Conservation (phyloP, 1,284 basidiomycete genomes). For the Malassezia caprae region DNA sequence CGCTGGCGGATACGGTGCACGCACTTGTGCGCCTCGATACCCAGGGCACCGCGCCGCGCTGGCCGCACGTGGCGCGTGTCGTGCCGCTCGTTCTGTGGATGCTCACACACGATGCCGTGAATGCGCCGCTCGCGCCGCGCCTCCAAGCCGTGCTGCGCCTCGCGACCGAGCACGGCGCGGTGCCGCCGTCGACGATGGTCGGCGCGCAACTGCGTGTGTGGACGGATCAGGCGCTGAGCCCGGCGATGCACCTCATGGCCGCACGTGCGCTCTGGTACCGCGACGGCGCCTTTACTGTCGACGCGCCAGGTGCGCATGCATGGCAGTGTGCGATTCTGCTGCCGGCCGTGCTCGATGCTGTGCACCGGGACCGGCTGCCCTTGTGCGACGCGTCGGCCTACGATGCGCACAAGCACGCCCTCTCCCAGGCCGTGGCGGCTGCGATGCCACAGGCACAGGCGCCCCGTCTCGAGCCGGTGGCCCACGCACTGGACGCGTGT, state of each 20-base stretch:
- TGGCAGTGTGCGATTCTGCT: background rate
- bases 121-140: background rate
- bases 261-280: constrained; percentile 6
- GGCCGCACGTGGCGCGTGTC: background rate
- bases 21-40: background rate
- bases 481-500: background rate
- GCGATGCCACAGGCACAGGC: constrained; percentile 1
- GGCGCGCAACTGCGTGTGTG: constrained; percentile 5
- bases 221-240: background rate
- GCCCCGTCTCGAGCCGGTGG: background rate
- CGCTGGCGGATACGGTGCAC: background rate
- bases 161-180: background rate
- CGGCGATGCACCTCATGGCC: background rate
- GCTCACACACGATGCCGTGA: background rate
- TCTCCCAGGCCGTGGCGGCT: background rate
- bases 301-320: background rate
- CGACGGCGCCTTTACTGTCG: background rate
- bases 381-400: constrained; percentile 6
- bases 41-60: background rate
- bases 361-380: background rate
- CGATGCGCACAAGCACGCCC: background rate
- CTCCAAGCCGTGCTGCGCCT: background rate
- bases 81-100: constrained; percentile 10
- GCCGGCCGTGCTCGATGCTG: background rate
- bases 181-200: background rate